These are phyloP conservation scores for Trametes coccinea DNA, from an alignment of 768 basidiomycete genomes.

Conservation along the genomic window DNA sequence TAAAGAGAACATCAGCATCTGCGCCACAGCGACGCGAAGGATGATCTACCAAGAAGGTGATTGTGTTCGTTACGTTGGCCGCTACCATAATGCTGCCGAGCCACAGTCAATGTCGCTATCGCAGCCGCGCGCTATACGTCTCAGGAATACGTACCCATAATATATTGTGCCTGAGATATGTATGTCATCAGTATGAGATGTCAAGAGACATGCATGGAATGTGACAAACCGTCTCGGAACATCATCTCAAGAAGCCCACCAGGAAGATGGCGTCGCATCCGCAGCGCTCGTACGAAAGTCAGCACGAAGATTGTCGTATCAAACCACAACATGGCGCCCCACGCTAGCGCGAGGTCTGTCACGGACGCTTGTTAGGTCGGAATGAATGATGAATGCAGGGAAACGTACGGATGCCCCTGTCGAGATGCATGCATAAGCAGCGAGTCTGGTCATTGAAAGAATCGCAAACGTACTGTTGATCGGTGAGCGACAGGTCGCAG, in stretches of 20 bases:
- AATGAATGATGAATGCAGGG: not conserved
- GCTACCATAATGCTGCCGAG: conserved; percentile 15
- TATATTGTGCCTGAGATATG: conserved; percentile 16
- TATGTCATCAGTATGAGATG: not conserved
- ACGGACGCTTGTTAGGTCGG: not conserved
- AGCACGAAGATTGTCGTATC: conserved; percentile 21
- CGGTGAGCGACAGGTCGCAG: conserved; percentile 17
- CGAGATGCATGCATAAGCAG: not conserved
- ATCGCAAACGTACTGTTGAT: conserved; percentile 8
- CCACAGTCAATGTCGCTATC: not conserved
- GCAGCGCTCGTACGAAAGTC: conserved; percentile 15
- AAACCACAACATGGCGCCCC: conserved; percentile 21
- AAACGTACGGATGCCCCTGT: conserved; percentile 17
- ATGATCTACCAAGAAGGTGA: conserved; percentile 19
- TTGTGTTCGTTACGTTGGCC: conserved; percentile 17
- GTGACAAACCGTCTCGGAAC: conserved; percentile 19
- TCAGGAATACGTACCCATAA: conserved; percentile 6
- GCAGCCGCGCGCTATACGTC: not conserved
- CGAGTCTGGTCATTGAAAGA: not conserved
- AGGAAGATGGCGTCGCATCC: conserved; percentile 6
- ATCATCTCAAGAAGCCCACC: conserved; percentile 16
- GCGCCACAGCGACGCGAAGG: not conserved
- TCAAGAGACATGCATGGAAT: not conserved
- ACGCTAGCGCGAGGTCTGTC: conserved; percentile 21
- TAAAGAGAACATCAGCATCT: too few species aligned